Conservation (phyloP, 2,329 filamentous ascomycete species). For the Sordariomycetes sp. region DNA sequence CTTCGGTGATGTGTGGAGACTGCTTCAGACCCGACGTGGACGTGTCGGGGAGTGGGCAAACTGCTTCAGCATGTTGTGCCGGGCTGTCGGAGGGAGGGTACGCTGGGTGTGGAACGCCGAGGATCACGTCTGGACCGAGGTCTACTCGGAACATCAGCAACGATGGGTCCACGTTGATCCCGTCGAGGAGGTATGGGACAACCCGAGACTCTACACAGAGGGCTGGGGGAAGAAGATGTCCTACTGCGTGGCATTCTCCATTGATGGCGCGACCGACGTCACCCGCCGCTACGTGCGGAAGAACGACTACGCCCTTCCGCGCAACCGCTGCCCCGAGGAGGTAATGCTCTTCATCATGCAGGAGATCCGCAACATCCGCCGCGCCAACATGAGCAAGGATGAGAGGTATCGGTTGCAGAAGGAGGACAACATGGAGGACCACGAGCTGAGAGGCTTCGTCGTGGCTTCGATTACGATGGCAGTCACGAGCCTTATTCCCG, state of each 20-base stretch:
- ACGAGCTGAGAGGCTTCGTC: constrained; percentile 64
- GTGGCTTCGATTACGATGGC: constrained; percentile 64
- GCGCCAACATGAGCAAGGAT: constrained; percentile 76
- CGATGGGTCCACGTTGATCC: constrained; percentile 96
- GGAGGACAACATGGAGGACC: constrained; percentile 66
- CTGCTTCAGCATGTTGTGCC: constrained; percentile 97
- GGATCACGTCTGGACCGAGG: constrained; percentile 95
- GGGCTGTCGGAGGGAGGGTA: constrained; percentile 80
- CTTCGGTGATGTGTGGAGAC: constrained; percentile 89
- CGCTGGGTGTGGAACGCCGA: constrained; percentile 98
- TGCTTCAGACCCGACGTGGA: constrained; percentile 77
- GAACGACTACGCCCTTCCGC: constrained; percentile 58
- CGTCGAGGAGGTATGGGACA: constrained; percentile 93
- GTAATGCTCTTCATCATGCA: constrained; percentile 85
- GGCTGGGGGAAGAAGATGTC: constrained; percentile 96
- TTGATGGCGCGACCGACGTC: constrained; percentile 65
- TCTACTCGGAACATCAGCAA: constrained; percentile 87
- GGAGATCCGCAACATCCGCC: constrained; percentile 78
- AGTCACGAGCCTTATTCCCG: constrained; percentile 56
- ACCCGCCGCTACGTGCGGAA: constrained; percentile 62
- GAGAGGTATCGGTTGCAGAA: constrained; percentile 73
- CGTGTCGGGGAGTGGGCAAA: constrained; percentile 95
- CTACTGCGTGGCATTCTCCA: constrained; percentile 94
- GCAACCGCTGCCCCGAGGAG: constrained; percentile 75
- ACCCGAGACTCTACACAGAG: constrained; percentile 82